Evolutionary conservation across 257 asterid genomes (phyloP), one percentile per base, ranked within the genome.

Genomic region (Galeopsis tetrahit): DNA sequence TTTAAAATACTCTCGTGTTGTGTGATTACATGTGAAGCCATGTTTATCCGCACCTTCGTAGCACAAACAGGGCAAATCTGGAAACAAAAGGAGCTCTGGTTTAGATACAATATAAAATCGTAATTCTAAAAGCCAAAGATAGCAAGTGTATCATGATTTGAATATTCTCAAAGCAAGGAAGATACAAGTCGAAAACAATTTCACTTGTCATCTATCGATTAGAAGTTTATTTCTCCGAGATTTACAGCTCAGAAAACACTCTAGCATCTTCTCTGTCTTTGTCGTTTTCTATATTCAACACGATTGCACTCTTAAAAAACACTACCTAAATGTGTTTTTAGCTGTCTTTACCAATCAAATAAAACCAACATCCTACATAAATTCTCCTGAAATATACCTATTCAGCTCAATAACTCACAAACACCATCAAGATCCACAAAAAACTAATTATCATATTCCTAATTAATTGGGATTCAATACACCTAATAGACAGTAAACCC

Each of bases 11-110:
- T 85, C 84, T 86, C 91, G 7, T 93, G 97, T 68, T 86, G 94
- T n/a, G 87, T 79, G 73, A 93, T 85, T 62, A 93, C 89, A 60
- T 93, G 98, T 1, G 91, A 90, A 79, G 93, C 96, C 96, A 93
- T 93, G 84, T 84, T 88, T 46, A 77, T 80, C 32, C 88, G 89
- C 84, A 89, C 89, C 85, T 80, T 86, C 44, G 77, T 51, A 61
- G 81, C 72, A 85, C 98, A 93, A 81, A 93, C 81, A 13, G 98
- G 98, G 87, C 98, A 93, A 65, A 93, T 85, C 98, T 93, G 96
- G 78, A 80, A 77, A 76, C 11, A 74, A 48, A 68, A 48, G 28
- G 44, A 79, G 74, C 74, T 71, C 14, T 35, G 9, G 66, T 48
- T 70, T 63, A 28, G 43, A 46, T 49, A 70, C 58, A 65, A 77